Conservation (phyloP, 2,329 filamentous ascomycete species). For the Penicillium sp. region DNA sequence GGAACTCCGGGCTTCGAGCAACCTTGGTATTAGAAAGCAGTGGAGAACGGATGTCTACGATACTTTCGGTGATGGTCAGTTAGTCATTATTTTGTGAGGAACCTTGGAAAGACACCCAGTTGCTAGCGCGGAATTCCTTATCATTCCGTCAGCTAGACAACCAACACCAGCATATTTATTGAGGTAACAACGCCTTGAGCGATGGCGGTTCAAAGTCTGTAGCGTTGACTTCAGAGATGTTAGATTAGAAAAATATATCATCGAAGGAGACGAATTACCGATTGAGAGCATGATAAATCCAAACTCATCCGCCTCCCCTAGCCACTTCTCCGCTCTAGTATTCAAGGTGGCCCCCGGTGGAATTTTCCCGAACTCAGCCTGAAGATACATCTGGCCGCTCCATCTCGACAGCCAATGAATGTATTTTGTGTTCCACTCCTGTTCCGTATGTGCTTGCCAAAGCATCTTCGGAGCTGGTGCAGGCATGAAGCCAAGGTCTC, state of each 20-base stretch:
- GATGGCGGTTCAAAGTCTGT: background rate
- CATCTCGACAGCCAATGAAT: background rate
- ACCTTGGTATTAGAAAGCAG: too few relatives aligned
- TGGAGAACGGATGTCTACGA: too few relatives aligned
- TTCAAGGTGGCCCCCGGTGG: conserved; percentile 29
- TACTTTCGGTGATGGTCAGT: too few relatives aligned
- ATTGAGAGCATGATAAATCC: conserved; percentile 38
- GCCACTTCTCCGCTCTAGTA: conserved; percentile 34
- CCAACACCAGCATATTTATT: background rate
- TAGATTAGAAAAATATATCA: background rate
- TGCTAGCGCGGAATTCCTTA: too few relatives aligned
- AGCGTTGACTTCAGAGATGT: background rate
- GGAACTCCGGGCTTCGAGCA: too few relatives aligned
- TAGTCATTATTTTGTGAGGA: too few relatives aligned
- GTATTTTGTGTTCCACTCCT: conserved; percentile 31
- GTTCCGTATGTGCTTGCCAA: conserved; percentile 32
- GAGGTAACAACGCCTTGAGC: background rate
- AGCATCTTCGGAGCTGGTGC: conserved; percentile 37
- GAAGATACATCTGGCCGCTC: background rate
- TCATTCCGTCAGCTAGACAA: too few relatives aligned
- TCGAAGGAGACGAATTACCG: conserved; percentile 20
- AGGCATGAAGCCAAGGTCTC: conserved; percentile 37
- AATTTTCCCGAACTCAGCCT: background rate
- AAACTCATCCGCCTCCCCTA: conserved; percentile 43
- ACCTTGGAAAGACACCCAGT: too few relatives aligned